Evolutionary conservation across 441 rosid species (phyloP), one percentile per base, ranked within the genome.

Genomic region (Hura crepitans): DNA sequence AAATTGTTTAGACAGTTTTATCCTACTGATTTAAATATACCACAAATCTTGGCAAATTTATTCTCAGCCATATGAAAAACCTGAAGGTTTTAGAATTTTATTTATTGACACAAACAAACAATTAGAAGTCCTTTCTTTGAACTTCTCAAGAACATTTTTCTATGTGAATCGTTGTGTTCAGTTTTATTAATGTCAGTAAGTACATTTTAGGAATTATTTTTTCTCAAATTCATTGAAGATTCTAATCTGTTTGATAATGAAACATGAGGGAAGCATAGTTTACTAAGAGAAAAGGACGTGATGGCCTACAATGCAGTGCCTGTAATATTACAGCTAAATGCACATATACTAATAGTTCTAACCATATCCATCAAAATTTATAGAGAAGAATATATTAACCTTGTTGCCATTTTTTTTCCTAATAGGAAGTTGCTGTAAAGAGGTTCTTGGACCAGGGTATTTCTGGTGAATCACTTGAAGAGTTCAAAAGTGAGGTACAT

Each of bases 351-450:
- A 20, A 22, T 46, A 17, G 17, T 27, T 39, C 69, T 27, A 20
- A 20, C 23, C 27, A 45, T 56, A 47, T 42, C 5, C 2, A 15
- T 25, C 23, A 39, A 17, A 49, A 5, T 27, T 10, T 72, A 64
- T 50, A 39, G n/a, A 39, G 33, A 22, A 28, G 2, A 47, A 35
- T 28, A 22, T 27, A 54, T 50, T 57, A 42, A 74, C 31, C 54
- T 56, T 28, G 12, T 43, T 37, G 8, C 50, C 54, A 25, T 68
- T 57, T 70, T 49, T 12, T 27, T 17, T 61, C 54, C 54, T 62
- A 5, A 47, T 80, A 95, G 99, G 99, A 95, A 89, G 99, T 95
- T 65, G 98, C 99, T 25, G 99, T 95, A 75, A 95, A 95, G 89
- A 90, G 89, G 84, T 95, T 95, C 80, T 82, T 95, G 76, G 98